Evolutionary conservation across 768 basidiomycete species (phyloP), one percentile per base, ranked within the genome.

Genomic region (Glaciozyma martinii): DNA sequence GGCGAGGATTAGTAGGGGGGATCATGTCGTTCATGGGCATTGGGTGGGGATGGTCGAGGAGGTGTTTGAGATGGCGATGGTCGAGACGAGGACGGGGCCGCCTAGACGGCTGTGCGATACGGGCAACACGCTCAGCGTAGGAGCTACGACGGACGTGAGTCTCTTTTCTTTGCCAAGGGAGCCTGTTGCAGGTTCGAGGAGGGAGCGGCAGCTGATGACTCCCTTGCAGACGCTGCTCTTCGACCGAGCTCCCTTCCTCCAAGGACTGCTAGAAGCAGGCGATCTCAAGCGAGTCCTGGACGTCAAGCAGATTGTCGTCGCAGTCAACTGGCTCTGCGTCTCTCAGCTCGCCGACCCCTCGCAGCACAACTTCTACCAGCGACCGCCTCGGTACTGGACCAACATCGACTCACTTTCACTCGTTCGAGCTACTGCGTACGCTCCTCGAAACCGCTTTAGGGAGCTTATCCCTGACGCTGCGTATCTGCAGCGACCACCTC

Each of bases 41-140:
- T 71, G 70, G 70, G 47, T 71, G 19, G 70, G 70, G 9, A 21
- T 71, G 33, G 70, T 71, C 33, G 70, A 71, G 52, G 70, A 71
- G 53, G 63, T 67, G 55, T 67, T 71, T 29, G 66, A 71, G 53
- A 65, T 66, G 66, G 70, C 66, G 23, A 47, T 65, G 61, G 66
- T 71, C 27, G 70, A 71, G 61, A 52, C 50, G 32, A 57, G n/a
- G 57, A 33, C 30, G 10, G 65, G 66, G 1, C 4, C 54, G 15
- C 30, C 65, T 7, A 42, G 60, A n/a, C 33, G 70, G 21, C 62
- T 71, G 29, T 67, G 66, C 56, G 70, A 71, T 27, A 55, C 44
- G 5, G 64, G 63, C 5, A 52, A 30, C 16, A 50, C 33, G 8
- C 44, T 71, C 43, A 55, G 47, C 10, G 66, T 71, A n/a, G 70